phyloP scores from a whole-genome alignment of 1,139 yeast species.

The Geotrichum cucujoidarum region DNA sequence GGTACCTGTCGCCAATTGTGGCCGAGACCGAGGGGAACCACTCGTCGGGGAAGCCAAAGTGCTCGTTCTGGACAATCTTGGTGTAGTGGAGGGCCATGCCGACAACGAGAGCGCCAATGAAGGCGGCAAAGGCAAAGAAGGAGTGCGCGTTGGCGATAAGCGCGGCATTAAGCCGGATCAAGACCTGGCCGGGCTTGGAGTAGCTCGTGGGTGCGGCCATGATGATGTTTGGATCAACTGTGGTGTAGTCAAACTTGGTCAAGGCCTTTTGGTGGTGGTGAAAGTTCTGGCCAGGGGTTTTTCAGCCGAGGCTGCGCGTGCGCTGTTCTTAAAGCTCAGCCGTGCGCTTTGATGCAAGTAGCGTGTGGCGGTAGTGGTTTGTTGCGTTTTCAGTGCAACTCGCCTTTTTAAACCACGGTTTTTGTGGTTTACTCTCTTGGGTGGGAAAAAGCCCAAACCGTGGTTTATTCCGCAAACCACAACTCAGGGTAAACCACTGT shows the following conservation, averaged over 20 bases:
- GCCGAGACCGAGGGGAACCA: constrained; percentile 99
- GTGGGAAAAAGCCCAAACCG: too few relatives aligned
- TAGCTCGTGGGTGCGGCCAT: neutral
- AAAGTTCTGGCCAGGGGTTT: neutral
- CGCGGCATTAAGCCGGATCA: constrained; percentile 48
- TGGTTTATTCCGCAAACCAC: too few relatives aligned
- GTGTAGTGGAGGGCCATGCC: constrained; percentile 74
- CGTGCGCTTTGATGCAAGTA: too few relatives aligned
- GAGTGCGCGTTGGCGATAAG: constrained; percentile 68
- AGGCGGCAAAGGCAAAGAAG: constrained; percentile 64
- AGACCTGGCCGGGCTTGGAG: constrained; percentile 20
- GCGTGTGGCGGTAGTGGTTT: too few relatives aligned
- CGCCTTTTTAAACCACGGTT: too few relatives aligned
- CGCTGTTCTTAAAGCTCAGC: too few relatives aligned
- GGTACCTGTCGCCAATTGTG: constrained; percentile 92
- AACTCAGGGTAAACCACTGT: too few relatives aligned
- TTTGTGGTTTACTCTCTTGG: too few relatives aligned
- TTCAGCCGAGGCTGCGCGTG: neutral
- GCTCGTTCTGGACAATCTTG: constrained; percentile 82
- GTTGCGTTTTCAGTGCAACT: too few relatives aligned
- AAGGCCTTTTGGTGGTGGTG: neutral
- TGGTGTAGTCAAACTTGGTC: neutral
- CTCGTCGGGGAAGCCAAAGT: constrained; percentile 89
- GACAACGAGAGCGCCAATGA: constrained; percentile 63
- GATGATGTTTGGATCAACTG: neutral